Evolutionary conservation across 208 protist species (phyloP), one percentile per base, ranked within the genome.

Genomic region (Leishmania lainsoni): DNA sequence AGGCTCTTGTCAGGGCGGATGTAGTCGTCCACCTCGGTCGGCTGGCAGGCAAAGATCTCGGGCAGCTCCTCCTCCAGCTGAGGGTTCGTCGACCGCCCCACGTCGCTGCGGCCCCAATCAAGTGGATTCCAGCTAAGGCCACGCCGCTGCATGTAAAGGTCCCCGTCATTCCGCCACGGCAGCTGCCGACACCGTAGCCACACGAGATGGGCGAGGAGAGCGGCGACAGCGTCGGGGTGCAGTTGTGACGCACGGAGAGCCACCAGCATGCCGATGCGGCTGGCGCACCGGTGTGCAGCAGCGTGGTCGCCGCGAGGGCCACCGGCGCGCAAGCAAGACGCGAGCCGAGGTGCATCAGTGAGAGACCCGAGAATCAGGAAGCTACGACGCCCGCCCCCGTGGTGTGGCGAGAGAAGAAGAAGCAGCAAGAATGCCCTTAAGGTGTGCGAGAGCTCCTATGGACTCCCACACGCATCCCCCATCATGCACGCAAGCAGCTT

Each of bases 1-100:
- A 89, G 76, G 68, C 90, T 95, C 81, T 94, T 92, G 54, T 97
- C 92, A 29, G 94, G 94, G 0, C 91, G 89, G 68, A 97, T 97
- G 84, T 95, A 97, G 76, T 97, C 92, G 76, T 97, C 92, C 81
- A 97, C 90, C 71, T 97, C 94, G 26, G 86, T 80, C 26, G 94
- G 94, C 83, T 95, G 91, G 74, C 90, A 78, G n/a, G 91, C 90
- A 71, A 97, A 97, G 59, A 97, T 93, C 22, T 97, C 92, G 2
- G 94, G 94, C 77, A 97, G 83, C 81, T 97, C 94, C 73, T 97
- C 92, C 84, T 97, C 91, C 16, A 97, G 79, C 9, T 90, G 69
- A 42, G 76, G 52, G 75, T 81, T 87, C 10, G 83, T 86, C 49
- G 80, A 78, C 45, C 89, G 86, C 10, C 87, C 89, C 6, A 87